Evolutionary conservation across 495 filamentous ascomycete genomes (phyloP), one percentile per base, ranked within the genome.

Genomic region (Podospora pseudopauciseta): DNA sequence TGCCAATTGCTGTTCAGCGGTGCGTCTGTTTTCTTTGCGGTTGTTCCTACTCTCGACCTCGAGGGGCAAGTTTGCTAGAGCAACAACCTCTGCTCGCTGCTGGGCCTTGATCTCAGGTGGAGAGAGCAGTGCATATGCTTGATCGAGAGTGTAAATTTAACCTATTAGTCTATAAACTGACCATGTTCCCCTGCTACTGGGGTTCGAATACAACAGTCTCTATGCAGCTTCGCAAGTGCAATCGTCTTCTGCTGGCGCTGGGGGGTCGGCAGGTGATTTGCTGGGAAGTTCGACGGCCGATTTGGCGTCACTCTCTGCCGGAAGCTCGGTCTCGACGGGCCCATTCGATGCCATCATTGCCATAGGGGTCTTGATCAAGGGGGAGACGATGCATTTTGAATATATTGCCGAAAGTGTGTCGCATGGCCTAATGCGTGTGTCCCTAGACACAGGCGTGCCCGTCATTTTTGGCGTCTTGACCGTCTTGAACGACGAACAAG

Each of bases 301-400:
- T 74, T 81, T 92, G 26, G 79, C 80, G 7, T 70, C 78, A 3
- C 67, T 79, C 26, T 64, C 73, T 2, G 28, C 77, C 23, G 60
- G 74, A 49, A 56, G 80, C 3, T 54, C 81, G 0, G 71, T 80
- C 9, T 70, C 80, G 0, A 84, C 80, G 65, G 83, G 85, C 19
- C 88, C 92, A 9, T 97, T 97, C 76, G 93, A 97, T 76, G 94
- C 96, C 53, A 86, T 98, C 61, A 92, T 99, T 68, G 93, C 95
- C 65, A 93, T 99, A 71, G 95, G 95, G 60, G 94, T 96, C 55
- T 86, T 99, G 30, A 97, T 99, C 78, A 99, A 99, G 82, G 95
- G 95, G 71, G 91, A 96, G 76, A 99, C 95, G 19, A 97, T 96
- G 91, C 95, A 99, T 77, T 98, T 98, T 73, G 94, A 99, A 79